Evolutionary conservation across 495 filamentous ascomycete species (phyloP).

Genomic region (Articulospora tetracladia): DNA sequence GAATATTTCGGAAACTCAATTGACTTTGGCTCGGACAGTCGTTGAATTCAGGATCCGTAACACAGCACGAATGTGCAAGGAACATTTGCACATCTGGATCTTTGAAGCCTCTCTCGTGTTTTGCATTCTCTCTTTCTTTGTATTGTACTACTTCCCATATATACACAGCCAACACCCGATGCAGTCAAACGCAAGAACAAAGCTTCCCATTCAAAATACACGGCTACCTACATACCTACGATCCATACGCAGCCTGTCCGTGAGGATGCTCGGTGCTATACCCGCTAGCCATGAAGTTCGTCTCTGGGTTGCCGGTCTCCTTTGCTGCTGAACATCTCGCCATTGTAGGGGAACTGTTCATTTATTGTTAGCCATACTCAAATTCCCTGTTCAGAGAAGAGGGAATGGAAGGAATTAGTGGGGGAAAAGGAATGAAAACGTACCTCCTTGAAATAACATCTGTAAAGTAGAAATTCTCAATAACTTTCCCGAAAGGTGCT

Average conservation of each 20-base stretch:
- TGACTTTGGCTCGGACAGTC: too few species aligned
- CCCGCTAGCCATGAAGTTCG: conserved; percentile 83
- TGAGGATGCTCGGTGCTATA: conserved; percentile 16
- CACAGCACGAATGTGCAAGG: too few species aligned
- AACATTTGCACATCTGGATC: not conserved
- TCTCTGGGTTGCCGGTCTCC: conserved; percentile 61
- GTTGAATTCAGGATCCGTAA: too few species aligned
- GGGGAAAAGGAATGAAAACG: conserved; percentile 22
- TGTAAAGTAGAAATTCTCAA: conserved; percentile 97
- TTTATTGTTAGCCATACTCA: conserved; percentile 26
- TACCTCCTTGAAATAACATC: conserved; percentile 93
- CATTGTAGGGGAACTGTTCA: conserved; percentile 88
- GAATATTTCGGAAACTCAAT: too few species aligned
- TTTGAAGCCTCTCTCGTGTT: not conserved
- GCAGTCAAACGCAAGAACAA: conserved; percentile 4
- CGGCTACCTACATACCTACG: conserved; percentile 5
- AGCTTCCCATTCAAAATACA: conserved; percentile 21
- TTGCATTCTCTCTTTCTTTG: conserved; percentile 12
- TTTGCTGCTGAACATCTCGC: conserved; percentile 89
- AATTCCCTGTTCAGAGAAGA: conserved; percentile 2
- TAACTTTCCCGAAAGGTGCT: conserved; percentile 70
- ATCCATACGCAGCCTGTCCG: conserved; percentile 21
- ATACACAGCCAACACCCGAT: conserved; percentile 26
- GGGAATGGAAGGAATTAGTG: not conserved
- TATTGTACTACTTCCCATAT: conserved; percentile 26